Percentiles rank a stretch among this genome's conserved stretches.
phyloP scores from a whole-genome alignment of 805 yeast genomes.

The Yarrowia divulgata region DNA sequence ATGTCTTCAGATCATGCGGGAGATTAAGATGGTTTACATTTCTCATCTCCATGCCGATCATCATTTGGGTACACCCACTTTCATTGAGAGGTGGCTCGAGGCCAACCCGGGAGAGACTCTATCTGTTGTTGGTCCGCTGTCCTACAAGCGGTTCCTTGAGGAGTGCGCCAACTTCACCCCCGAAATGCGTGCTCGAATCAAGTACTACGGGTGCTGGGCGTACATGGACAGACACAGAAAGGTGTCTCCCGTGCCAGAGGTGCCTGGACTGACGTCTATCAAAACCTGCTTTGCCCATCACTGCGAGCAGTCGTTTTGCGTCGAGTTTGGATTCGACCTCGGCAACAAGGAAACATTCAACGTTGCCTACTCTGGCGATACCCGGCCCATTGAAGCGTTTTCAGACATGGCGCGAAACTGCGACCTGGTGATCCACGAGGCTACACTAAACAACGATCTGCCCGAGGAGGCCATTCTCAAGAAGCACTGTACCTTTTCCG shows the following conservation, averaged over 20 bases:
- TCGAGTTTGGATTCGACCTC: conserved; percentile 48
- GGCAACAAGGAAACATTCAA: conserved; percentile 55
- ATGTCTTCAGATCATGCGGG: conserved; percentile 58
- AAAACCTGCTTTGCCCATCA: conserved; percentile 80
- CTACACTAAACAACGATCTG: conserved; percentile 84
- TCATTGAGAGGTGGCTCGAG: conserved; percentile 69
- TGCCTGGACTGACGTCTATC: conserved; percentile 47
- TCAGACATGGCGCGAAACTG: conserved; percentile 68
- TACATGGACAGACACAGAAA: conserved; percentile 50
- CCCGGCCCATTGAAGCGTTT: conserved; percentile 78
- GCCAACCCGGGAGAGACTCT: conserved; percentile 50
- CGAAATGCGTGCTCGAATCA: conserved; percentile 51
- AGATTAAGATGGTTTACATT: conserved; percentile 69
- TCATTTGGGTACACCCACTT: conserved; percentile 80
- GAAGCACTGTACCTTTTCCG: conserved; percentile 86
- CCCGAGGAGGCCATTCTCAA: conserved; percentile 79
- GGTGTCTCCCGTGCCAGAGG: not conserved
- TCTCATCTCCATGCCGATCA: conserved; percentile 98
- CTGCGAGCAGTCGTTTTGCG: conserved; percentile 81
- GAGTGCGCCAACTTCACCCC: conserved; percentile 61
- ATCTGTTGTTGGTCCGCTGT: conserved; percentile 77
- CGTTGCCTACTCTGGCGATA: conserved; percentile 92
- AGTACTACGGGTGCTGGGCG: conserved; percentile 67
- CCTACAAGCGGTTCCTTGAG: conserved; percentile 65
- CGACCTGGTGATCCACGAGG: conserved; percentile 88